These are phyloP conservation scores for Trichocladium uniseriatum DNA, from an alignment of 495 filamentous ascomycete genomes.

Conservation along the genomic window DNA sequence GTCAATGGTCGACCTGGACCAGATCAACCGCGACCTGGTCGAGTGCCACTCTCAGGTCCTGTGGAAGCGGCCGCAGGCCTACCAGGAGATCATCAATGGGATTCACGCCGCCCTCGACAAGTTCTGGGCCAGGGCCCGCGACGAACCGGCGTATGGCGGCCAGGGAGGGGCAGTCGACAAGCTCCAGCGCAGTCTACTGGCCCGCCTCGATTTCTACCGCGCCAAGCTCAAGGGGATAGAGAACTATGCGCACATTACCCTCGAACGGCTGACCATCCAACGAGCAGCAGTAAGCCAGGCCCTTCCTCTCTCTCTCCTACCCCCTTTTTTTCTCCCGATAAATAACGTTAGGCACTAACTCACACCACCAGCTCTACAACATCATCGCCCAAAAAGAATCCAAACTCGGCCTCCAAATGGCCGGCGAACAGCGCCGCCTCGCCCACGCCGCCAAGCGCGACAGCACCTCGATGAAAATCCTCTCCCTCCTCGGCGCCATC, in stretches of 20 bases:
- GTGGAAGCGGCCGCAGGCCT: slow-evolving; percentile 50
- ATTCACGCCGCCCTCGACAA: slow-evolving; percentile 35
- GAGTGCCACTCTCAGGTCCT: slow-evolving; percentile 49
- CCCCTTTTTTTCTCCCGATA: neutral
- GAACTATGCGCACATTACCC: slow-evolving; percentile 45
- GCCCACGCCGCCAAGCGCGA: slow-evolving; percentile 49
- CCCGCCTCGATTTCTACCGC: slow-evolving; percentile 45
- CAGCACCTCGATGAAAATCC: slow-evolving; percentile 46
- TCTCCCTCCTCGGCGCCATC: slow-evolving; percentile 46
- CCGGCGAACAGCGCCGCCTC: slow-evolving; percentile 45
- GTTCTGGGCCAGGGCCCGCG: slow-evolving; percentile 26
- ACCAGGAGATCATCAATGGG: slow-evolving; percentile 41
- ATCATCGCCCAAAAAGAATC: slow-evolving; percentile 51
- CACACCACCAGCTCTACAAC: slow-evolving; percentile 42
- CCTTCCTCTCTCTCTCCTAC: too few species aligned
- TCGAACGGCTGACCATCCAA: slow-evolving; percentile 45
- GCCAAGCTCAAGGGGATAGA: slow-evolving; percentile 48
- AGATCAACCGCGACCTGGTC: slow-evolving; percentile 47
- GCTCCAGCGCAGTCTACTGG: slow-evolving; percentile 36
- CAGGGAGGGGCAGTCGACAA: slow-evolving; percentile 21
- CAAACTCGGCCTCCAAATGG: slow-evolving; percentile 48
- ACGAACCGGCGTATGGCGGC: slow-evolving; percentile 15
- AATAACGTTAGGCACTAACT: too few species aligned
- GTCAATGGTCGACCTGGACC: slow-evolving; percentile 42
- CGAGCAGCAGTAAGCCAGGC: slow-evolving; percentile 35